Evolutionary conservation across 208 protist genomes (phyloP).

Genomic region (Trypanosoma grayi): DNA sequence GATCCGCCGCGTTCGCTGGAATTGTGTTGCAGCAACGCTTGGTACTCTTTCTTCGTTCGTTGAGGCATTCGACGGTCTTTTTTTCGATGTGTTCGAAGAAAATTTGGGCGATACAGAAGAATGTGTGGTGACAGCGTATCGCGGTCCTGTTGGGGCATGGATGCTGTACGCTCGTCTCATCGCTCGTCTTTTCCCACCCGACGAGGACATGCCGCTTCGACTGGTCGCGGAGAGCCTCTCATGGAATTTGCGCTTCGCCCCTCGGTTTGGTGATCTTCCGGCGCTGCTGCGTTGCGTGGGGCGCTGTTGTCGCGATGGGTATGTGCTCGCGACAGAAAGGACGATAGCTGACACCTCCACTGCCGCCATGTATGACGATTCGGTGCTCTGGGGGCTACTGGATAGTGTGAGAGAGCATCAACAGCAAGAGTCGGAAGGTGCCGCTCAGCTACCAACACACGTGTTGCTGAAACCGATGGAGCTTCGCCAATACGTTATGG

Average conservation of each 20-base stretch:
- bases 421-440: background rate
- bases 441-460: background rate
- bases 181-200: slow-evolving; percentile 19
- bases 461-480: slow-evolving; percentile 1
- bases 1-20: slow-evolving; percentile 25
- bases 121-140: slow-evolving; percentile 17
- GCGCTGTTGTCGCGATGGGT: slow-evolving; percentile 20
- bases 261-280: slow-evolving; percentile 35
- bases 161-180: slow-evolving; percentile 38
- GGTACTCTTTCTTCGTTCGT: slow-evolving; percentile 27
- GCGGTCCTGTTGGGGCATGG: slow-evolving; percentile 25
- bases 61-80: slow-evolving; percentile 34
- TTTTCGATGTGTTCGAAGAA: slow-evolving; percentile 26
- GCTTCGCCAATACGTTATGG: background rate
- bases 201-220: slow-evolving; percentile 28
- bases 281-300: slow-evolving; percentile 25
- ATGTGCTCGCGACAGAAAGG: slow-evolving; percentile 6
- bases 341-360: background rate
- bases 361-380: background rate
- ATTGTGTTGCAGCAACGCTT: slow-evolving; percentile 16
- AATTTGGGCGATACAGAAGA: background rate
- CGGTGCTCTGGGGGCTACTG: slow-evolving; percentile 11
- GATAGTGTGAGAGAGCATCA: background rate
- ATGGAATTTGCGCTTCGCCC: slow-evolving; percentile 31
- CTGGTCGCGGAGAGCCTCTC: slow-evolving; percentile 30